These are phyloP conservation scores for Talinum fruticosum DNA, from an alignment of 148 eudicot species.

Conservation along the genomic window DNA sequence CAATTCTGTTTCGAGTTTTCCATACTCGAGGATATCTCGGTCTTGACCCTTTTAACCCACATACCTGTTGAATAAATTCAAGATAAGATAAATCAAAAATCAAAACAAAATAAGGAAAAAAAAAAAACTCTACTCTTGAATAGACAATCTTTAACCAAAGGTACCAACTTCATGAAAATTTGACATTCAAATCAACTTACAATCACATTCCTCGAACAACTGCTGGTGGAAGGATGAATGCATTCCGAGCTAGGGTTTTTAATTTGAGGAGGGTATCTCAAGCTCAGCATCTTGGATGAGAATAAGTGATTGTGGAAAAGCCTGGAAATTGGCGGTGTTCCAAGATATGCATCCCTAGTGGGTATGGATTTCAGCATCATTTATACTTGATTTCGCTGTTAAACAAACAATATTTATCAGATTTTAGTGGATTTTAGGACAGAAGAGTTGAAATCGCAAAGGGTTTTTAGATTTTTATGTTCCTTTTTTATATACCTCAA, in stretches of 20 bases:
- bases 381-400: neutral
- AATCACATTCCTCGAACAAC: conserved; percentile 35
- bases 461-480: too few relatives aligned
- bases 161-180: neutral
- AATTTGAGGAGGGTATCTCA: conserved; percentile 28
- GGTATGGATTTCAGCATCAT: conserved; percentile 23
- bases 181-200: conserved; percentile 36
- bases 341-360: neutral
- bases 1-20: conserved; percentile 67
- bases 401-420: neutral
- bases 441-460: neutral
- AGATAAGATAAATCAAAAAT: neutral
- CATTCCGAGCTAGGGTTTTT: conserved; percentile 29
- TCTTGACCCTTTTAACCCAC: conserved; percentile 90
- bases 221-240: conserved; percentile 18
- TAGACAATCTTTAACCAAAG: neutral
- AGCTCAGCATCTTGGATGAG: conserved; percentile 25
- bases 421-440: too few relatives aligned
- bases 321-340: conserved; percentile 13
- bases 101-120: neutral
- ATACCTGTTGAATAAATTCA: conserved; percentile 45
- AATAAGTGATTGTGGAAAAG: neutral
- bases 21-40: conserved; percentile 92
- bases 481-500: too few relatives aligned
- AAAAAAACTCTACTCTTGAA: neutral